phyloP scores from a whole-genome alignment of 2,329 filamentous ascomycete species.

The Phaeosphaeriaceae sp. region DNA sequence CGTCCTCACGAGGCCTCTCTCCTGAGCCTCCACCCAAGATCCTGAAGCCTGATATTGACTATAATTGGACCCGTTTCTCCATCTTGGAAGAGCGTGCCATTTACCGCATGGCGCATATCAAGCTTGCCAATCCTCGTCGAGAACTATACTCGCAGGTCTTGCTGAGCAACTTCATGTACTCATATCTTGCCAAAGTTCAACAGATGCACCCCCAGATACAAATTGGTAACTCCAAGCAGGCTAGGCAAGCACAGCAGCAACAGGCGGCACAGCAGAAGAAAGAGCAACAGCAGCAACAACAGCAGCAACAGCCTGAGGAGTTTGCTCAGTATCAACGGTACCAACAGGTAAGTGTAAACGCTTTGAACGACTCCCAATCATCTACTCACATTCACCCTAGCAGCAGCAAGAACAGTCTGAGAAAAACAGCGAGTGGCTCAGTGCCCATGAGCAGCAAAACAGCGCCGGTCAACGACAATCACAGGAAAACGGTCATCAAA shows the following conservation, averaged over 20 bases:
- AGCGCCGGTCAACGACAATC: constrained; percentile 4
- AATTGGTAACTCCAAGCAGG: constrained; percentile 78
- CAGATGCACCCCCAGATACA: constrained; percentile 98
- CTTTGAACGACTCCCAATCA: neutral
- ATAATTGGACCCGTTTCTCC: constrained; percentile 93
- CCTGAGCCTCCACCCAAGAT: constrained; percentile 75
- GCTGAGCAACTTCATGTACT: constrained; percentile 99
- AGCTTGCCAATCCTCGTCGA: constrained; percentile 94
- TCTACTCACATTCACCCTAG: constrained; percentile 18
- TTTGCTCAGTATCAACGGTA: constrained; percentile 49
- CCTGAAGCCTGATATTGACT: constrained; percentile 87
- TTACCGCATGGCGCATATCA: constrained; percentile 98
- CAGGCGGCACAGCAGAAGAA: constrained; percentile 49
- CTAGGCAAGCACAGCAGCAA: constrained; percentile 65
- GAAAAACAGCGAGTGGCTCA: constrained; percentile 31
- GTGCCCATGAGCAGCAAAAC: constrained; percentile 20
- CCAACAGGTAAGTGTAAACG: constrained; percentile 34
- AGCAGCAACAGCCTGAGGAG: constrained; percentile 48
- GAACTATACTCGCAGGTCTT: constrained; percentile 93
- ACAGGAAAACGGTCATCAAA: constrained; percentile 20
- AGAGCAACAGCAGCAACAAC: constrained; percentile 42
- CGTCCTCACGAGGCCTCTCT: constrained; percentile 73
- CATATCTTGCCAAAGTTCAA: constrained; percentile 96
- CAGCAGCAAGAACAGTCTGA: constrained; percentile 31
- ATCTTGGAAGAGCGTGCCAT: constrained; percentile 96